Base-by-base conservation (phyloP, 2,329 filamentous ascomycete species). In the Aspergillus texensis region DNA sequence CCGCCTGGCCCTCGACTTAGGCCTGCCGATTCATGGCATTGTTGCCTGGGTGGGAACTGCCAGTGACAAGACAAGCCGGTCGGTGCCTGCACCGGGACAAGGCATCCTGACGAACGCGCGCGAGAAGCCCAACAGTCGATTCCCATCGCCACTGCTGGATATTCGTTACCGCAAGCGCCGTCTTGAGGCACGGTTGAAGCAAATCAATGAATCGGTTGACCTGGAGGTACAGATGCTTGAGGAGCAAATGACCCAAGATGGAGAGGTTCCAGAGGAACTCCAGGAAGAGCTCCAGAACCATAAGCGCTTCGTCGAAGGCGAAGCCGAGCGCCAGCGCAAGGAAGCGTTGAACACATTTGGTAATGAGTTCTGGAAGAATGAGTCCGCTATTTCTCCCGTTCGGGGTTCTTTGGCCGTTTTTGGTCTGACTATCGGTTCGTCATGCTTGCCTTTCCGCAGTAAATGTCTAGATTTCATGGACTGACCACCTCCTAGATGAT, bases 291-390 rank as follows among this genome's bases (percentile, higher is more conserved):
- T 95, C 68, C 86, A 93, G 70, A 92, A 97, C 71, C 92, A 94
- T 67, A 89, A 91, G 45, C 80, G 85, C 61, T 94, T 98, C 79
- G 94, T 98, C 71, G 91, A 96, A 79, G 90, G 85, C 21, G 92
- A 99, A 80, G 93, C 94, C 57, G 84, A 86, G 68, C 89, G 95
- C 70, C 94, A 99, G 79, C 93, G 94, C 82, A 96, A 94, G 82
- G 94, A 98, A 70, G 92, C 94, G n/a, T 87, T 97, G 66, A 90
- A 89, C 80, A 96, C 92, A 81, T 88, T 97, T 72, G 95, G 95
- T 76, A 99, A 99, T 86, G 93, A 91, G 82, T 99, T 99, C 88
- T 99, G 96, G 95, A 97, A 95, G 86, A 89, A 92, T 74, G 94
- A 99, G 77, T 84, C 93, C 48, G 90, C 89, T 74, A 99, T 99